Base-by-base conservation (phyloP, 345 rosid genomes). In the Aquilaria malaccensis region DNA sequence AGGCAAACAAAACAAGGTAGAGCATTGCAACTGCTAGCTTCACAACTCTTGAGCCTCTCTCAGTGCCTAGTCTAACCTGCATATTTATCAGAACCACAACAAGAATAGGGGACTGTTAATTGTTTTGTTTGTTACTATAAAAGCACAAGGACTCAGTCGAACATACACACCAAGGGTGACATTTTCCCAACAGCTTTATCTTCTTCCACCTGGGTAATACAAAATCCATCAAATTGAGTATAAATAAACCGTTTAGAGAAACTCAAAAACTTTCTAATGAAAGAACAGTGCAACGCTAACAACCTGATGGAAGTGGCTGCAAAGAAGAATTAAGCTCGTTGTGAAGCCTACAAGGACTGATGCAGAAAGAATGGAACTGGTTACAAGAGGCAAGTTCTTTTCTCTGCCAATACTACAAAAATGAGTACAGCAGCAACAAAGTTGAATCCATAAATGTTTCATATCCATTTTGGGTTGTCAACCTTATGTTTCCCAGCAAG, bases 261-360 rank as follows among this genome's bases (percentile, higher is more conserved):
- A 7, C 30, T 2, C 2, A n/a, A n/a, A 52, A 14, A 15, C 7
- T 5, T 10, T 13, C 10, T 30, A 6, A 37, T 1, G 11, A 32
- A 57, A 57, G 43, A 13, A 10, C 11, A 46, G 31, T 33, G 9
- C 12, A 53, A 33, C n/a, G 37, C 46, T 13, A 6, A 1, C 56
- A 15, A 64, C 98, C 89, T 85, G 98, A 75, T 92, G 89, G 74
- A 92, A 92, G 67, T 92, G 98, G 73, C 98, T 92, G 55, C 98
- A 87, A 59, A 92, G 89, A 58, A 89, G 95, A 69, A 92, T 92
- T 53, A 92, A 80, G 58, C 91, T 60, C 49, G 98, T 92, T 9
- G 97, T 89, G 61, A 87, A 67, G 68, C 98, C 95, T 67, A 92
- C 89, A 51, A 92, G 84, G 30, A 87, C 31, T 10, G 97, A 87